These are phyloP conservation scores for Fusarium mangiferae DNA, from an alignment of 2,329 filamentous ascomycete genomes.

Conservation along the genomic window DNA sequence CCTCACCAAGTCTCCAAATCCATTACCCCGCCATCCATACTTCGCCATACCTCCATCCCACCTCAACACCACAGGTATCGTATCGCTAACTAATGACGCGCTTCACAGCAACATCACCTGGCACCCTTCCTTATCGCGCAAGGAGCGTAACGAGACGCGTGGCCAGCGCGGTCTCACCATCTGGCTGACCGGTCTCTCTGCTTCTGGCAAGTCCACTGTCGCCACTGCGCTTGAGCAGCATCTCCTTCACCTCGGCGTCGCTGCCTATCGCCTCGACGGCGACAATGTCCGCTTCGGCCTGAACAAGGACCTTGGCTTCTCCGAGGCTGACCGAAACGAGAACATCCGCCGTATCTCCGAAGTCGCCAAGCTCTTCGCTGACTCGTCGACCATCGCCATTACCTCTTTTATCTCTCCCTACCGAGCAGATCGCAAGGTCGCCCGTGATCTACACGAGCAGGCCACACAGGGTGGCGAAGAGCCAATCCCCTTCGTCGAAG, in stretches of 20 bases:
- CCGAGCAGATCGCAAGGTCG: slow-evolving; percentile 83
- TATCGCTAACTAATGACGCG: slow-evolving; percentile 13
- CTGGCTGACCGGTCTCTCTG: slow-evolving; percentile 97
- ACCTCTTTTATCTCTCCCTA: slow-evolving; percentile 98
- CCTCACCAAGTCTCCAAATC: slow-evolving; percentile 3
- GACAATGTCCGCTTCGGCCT: slow-evolving; percentile 98
- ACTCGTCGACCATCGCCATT: slow-evolving; percentile 85
- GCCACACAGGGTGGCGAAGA: slow-evolving; percentile 65
- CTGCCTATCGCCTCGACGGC: slow-evolving; percentile 93
- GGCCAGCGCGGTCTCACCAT: slow-evolving; percentile 92
- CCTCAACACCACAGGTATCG: slow-evolving; percentile 13
- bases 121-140: slow-evolving; percentile 83
- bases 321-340: slow-evolving; percentile 91
- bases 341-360: slow-evolving; percentile 98
- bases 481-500: slow-evolving; percentile 88
- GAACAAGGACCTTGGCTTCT: slow-evolving; percentile 97
- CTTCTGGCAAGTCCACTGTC: slow-evolving; percentile 96
- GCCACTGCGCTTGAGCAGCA: slow-evolving; percentile 97
- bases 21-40: slow-evolving; percentile 28
- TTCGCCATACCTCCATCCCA: slow-evolving; percentile 11
- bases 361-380: slow-evolving; percentile 96
- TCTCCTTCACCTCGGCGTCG: slow-evolving; percentile 83
- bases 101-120: slow-evolving; percentile 83
- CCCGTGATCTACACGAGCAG: slow-evolving; percentile 80
- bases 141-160: slow-evolving; percentile 78